Evolutionary conservation across 345 rosid species (phyloP).

Genomic region (Erysimum cheiranthoides): DNA sequence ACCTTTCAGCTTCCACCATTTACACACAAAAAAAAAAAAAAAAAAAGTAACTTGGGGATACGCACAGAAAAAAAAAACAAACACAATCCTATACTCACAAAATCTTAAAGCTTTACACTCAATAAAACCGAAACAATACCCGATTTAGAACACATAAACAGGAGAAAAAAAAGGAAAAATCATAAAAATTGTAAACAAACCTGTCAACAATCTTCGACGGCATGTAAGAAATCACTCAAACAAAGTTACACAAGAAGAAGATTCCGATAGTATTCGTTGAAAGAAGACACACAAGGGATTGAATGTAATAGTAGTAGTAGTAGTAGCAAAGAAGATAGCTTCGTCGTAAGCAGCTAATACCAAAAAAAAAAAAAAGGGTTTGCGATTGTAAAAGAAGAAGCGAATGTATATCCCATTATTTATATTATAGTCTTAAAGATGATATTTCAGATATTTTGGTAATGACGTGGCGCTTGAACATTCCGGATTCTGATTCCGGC

Average conservation of each 20-base stretch:
- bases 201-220: conserved; percentile 47
- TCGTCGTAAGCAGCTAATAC: not conserved
- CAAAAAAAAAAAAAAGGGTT: not conserved
- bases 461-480: conserved; percentile 44
- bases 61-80: not conserved
- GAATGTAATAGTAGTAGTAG: not conserved
- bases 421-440: conserved; percentile 41
- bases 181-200: conserved; percentile 39
- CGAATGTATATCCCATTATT: not conserved
- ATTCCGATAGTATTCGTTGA: conserved; percentile 3
- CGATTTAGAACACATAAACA: not conserved
- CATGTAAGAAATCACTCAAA: conserved; percentile 37
- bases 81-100: not conserved
- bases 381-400: rapidly evolving
- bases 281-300: not conserved
- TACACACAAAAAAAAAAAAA: not conserved
- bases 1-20: conserved; percentile 17
- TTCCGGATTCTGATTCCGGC: conserved; percentile 40
- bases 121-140: not conserved
- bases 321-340: not conserved
- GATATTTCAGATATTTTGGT: conserved; percentile 57
- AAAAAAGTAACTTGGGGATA: not conserved
- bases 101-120: conserved; percentile 1
- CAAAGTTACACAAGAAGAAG: conserved; percentile 5
- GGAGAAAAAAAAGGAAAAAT: not conserved